Conservation (phyloP, 805 yeast genomes). For the Wickerhamomyces chaumierensis region DNA sequence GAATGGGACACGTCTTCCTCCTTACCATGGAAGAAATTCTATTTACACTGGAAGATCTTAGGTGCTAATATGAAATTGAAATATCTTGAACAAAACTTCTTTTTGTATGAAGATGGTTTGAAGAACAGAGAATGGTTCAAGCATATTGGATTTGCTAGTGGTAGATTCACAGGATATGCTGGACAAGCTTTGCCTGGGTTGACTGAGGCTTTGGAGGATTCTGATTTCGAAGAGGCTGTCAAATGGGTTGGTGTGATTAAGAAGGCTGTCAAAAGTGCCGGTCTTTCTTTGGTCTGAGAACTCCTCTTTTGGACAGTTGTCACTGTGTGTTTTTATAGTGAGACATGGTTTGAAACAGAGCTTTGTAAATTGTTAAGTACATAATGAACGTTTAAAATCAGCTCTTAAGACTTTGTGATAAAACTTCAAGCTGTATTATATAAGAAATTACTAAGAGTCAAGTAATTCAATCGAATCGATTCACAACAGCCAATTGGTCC, state of each 20-base stretch:
- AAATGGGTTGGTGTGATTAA: slow-evolving; percentile 19
- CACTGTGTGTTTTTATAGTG: no score
- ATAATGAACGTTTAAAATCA: no score
- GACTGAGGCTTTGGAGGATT: slow-evolving; percentile 41
- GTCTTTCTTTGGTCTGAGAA: neutral
- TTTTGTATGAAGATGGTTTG: slow-evolving; percentile 34
- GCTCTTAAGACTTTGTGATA: no score
- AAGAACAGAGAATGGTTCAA: slow-evolving; percentile 41
- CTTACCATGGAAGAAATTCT: slow-evolving; percentile 19
- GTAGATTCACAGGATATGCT: slow-evolving; percentile 45
- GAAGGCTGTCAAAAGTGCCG: slow-evolving; percentile 3
- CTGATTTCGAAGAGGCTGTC: slow-evolving; percentile 21
- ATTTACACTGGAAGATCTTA: slow-evolving; percentile 16
- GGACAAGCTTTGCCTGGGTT: slow-evolving; percentile 44
- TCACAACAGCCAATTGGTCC: no score
- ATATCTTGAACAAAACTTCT: slow-evolving; percentile 32
- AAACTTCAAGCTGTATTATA: no score
- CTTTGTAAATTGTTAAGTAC: no score
- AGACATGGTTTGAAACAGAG: no score
- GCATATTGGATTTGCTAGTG: slow-evolving; percentile 41
- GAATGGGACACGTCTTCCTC: slow-evolving; percentile 17
- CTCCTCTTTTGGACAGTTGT: no score
- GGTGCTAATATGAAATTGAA: slow-evolving; percentile 25
- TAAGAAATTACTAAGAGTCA: no score
- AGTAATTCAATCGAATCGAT: no score